A percentile compares a stretch with the other conserved stretches of the same genome.
phyloP scores from a whole-genome alignment of 495 filamentous ascomycete genomes.

The Cetradonia linearis region DNA sequence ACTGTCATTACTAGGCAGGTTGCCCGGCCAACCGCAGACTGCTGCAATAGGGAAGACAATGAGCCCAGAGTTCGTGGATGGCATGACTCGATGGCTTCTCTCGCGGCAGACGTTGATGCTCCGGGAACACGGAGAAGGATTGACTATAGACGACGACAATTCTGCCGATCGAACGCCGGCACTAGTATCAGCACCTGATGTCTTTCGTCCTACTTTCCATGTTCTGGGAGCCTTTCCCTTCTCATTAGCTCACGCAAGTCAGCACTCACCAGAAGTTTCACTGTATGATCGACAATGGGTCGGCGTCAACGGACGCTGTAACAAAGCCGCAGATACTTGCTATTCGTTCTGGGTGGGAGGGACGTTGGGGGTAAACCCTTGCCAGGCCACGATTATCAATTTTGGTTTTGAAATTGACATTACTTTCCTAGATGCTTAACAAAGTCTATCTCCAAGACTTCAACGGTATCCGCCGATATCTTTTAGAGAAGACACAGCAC shows the following conservation, averaged over 20 bases:
- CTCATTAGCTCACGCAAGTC: neutral
- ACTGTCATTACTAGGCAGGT: conserved; percentile 56
- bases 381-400: neutral
- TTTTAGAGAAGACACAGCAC: conserved; percentile 86
- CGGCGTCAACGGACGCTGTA: conserved; percentile 79
- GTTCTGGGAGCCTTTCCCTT: conserved; percentile 10
- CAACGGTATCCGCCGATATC: conserved; percentile 56
- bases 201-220: conserved; percentile 10
- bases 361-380: conserved; percentile 47
- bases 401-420: conserved; percentile 15
- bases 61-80: conserved; percentile 31
- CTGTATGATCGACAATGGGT: conserved; percentile 38
- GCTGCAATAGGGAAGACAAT: conserved; percentile 1
- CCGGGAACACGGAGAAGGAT: conserved; percentile 40
- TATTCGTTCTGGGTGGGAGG: conserved; percentile 86
- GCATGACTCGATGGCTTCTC: conserved; percentile 53
- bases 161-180: neutral
- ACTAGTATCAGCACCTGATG: neutral
- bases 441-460: conserved; percentile 49
- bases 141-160: conserved; percentile 20
- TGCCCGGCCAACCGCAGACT: conserved; percentile 25
- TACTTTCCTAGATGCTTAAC: conserved; percentile 51
- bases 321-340: conserved; percentile 87
- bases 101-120: conserved; percentile 56
- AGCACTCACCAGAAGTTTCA: conserved; percentile 23